Evolutionary conservation across 1,284 basidiomycete species (phyloP), one percentile per base, ranked within the genome.

Genomic region (Heterobasidion occidentale): DNA sequence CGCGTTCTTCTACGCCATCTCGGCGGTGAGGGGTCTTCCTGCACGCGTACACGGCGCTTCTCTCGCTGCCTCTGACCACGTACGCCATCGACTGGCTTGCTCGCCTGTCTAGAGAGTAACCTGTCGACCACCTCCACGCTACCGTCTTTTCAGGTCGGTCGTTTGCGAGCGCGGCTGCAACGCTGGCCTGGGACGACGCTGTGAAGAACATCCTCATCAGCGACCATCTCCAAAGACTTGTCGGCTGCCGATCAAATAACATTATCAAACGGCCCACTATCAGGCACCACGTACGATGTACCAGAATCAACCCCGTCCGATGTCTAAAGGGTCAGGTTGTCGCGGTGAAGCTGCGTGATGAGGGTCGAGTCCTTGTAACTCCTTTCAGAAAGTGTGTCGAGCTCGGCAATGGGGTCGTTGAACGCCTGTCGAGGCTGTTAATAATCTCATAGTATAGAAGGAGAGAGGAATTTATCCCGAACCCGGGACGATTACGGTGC

Each of bases 371-470:
- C 91, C 83, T 99, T 98, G 92, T 99, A 99, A 77, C 90, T 93
- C 84, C 99, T 96, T 79, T 99, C 96, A 65, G 94, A 98, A 60
- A 99, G 86, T 42, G 96, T 99, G 82, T 99, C 96, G 71, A 99
- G 93, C 80, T 99, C 96, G 65, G 96, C 96, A 72, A 99, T 99
- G 56, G 97, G 96, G 75, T 99, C 97, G 68, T 99, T 96, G 72
- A 99, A 99, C 19, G 96, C 96, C 79, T 98, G 95, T 98, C 96
- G 67, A 96, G 96, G 72, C 89, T 92, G 88, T 99, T 99, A 75
- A 99, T 88, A 75, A 99, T 98, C 78, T 99, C 97, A 80, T 98
- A 99, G 88, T 99, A 99, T 84, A 99, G 20, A 27, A 27, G 99
- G 59, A 99, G 96, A 60, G 94, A 98, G 86, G 99, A 99, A 88